Base-by-base conservation (phyloP, 2,329 filamentous ascomycete genomes). In the Xylariaceae sp. region DNA sequence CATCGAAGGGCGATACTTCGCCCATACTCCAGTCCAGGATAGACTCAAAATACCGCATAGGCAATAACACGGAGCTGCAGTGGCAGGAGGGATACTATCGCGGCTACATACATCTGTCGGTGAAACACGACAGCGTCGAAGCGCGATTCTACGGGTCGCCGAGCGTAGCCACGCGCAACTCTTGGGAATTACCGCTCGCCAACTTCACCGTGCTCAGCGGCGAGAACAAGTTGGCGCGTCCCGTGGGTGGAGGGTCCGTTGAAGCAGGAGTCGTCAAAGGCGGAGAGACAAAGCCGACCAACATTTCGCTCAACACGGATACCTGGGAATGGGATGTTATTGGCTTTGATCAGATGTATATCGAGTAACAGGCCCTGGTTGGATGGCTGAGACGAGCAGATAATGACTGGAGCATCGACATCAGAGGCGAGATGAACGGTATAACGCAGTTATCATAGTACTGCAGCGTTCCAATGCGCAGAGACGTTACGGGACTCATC, bases 71-170 rank as follows among this genome's bases (percentile, higher is more conserved):
- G 0, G 85, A 88, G 71, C 75, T 91, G 51, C 85, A 88, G 68
- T 91, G 87, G 88, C 83, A 87, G 66, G 88, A 90, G 59, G 72
- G 85, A 6, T 90, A 88, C 71, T 91, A 90, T 72, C 80, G 88
- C 15, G 88, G 88, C 1, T 91, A 91, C 74, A 90, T 85, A 65
- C 81, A 88, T 68, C 75, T 90, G 47, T 78, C 81, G 52, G 75
- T 89, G 57, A 77, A 74, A 17, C 77, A 82, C 18, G 77, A 86
- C 9, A 74, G 80, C 50, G 77, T 88, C 1, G 76, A 81, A n/a
- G 87, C 87, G 0, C 77, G 78, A 10, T 91, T 81, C 74, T 91
- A 85, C 65, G 88, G 76, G 34, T 72, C 73, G 6, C 86, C 86
- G 0, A 85, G 80, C 0, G 77, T 88, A 4, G 74, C 81, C 23